phyloP scores from a whole-genome alignment of 2,329 filamentous ascomycete genomes.

The Aspergillus aculeatinus region DNA sequence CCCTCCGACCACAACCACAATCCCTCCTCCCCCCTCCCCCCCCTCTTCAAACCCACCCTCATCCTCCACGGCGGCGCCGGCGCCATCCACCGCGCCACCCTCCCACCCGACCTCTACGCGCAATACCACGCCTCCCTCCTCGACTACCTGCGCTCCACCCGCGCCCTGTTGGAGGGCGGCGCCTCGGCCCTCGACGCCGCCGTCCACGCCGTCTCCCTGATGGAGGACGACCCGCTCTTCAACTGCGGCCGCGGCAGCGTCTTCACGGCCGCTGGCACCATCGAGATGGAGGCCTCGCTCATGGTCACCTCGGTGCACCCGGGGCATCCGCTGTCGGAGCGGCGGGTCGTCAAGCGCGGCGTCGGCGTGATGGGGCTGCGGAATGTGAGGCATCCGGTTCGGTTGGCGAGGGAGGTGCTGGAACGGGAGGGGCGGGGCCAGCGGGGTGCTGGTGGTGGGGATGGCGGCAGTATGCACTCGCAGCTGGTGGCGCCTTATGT shows the following conservation, averaged over 20 bases:
- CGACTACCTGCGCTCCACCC: conserved; percentile 56
- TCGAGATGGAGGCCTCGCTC: conserved; percentile 82
- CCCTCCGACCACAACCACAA: too few relatives aligned
- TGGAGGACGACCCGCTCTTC: conserved; percentile 80
- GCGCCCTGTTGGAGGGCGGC: conserved; percentile 39
- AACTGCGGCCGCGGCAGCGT: conserved; percentile 83
- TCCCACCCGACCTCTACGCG: conserved; percentile 58
- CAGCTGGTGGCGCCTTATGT: conserved; percentile 67
- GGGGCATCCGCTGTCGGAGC: not conserved
- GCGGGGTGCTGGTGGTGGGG: conserved; percentile 33
- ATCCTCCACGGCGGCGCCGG: conserved; percentile 75
- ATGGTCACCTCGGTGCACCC: conserved; percentile 65
- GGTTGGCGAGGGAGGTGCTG: conserved; percentile 69
- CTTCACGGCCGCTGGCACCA: conserved; percentile 77
- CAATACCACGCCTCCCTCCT: conserved; percentile 62
- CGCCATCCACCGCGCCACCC: conserved; percentile 61
- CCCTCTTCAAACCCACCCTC: conserved; percentile 53
- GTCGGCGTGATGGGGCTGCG: conserved; percentile 73
- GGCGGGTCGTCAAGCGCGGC: conserved; percentile 64
- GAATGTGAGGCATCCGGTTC: conserved; percentile 76
- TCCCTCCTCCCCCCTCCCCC: not conserved
- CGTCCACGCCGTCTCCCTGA: conserved; percentile 68
- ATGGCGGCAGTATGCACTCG: conserved; percentile 54
- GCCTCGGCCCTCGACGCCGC: conserved; percentile 70
- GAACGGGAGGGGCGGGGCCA: conserved; percentile 41